Evolutionary conservation across 1,284 basidiomycete genomes (phyloP), one percentile per base, ranked within the genome.

Genomic region (Austroboletus novae-zelandiae): DNA sequence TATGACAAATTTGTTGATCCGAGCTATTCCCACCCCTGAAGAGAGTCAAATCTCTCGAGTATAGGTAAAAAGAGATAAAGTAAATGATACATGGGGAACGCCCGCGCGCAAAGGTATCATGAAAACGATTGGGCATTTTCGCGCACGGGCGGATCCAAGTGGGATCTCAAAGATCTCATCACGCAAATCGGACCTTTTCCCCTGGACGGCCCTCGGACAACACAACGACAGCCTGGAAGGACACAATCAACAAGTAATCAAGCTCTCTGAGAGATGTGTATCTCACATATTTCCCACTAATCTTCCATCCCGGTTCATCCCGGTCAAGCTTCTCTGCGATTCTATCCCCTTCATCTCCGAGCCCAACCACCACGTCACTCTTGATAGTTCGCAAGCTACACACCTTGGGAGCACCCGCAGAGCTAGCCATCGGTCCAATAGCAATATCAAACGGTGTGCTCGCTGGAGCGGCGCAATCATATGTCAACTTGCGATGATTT

Each of bases 261-360:
- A 35, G 8, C 27, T 27, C 42, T 17, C 5, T 4, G 20, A 23
- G 23, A 20, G 27, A 32, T 10, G 31, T 13, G 17, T 13, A 17
- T 51, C 9, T 72, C 66, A 91, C 90, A 65, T 94, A 95, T 89
- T 94, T 94, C 46, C 93, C 93, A 45, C 89, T 92, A 66, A 98
- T 98, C 75, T 94, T 95, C 95, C 95, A 98, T 43, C 95, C 95
- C 23, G 89, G 85, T 68, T 98, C 94, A 43, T 84, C 81, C 61
- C 89, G 77, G 70, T 98, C 94, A 36, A 98, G 76, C 57, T 80
- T 80, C 66, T 91, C 85, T 2, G 91, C 91, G 31, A 87, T 76
- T 35, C 81, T 76, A 54, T 92, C 83, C 27, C 91, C 92, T 10
- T 82, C 71, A n/a, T 73, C 64, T 30, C 83, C 83, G 14, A 88